A percentile compares a stretch with the other conserved stretches of the same genome.
phyloP scores from a whole-genome alignment of 345 rosid genomes.

The Xanthoceras sorbifolium region DNA sequence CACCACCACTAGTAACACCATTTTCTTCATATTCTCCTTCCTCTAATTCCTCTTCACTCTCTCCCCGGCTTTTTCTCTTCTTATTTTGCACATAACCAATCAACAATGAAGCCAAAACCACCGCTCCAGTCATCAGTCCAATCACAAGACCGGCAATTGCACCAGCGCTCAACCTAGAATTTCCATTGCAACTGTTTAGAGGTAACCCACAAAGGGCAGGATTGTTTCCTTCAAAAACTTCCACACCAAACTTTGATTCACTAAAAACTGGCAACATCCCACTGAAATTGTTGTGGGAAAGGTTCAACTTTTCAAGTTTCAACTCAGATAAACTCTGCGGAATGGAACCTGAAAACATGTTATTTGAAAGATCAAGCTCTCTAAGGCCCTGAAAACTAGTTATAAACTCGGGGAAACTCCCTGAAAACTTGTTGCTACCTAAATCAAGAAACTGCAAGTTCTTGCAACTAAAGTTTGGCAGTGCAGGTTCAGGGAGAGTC shows the following conservation, averaged over 20 bases:
- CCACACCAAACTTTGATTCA: constrained; percentile 61
- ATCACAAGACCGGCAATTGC: constrained; percentile 96
- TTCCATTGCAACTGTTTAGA: constrained; percentile 59
- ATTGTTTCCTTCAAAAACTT: constrained; percentile 76
- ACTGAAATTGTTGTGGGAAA: constrained; percentile 87
- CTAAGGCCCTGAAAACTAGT: constrained; percentile 60
- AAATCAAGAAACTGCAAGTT: constrained; percentile 76
- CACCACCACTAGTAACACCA: constrained; percentile 33
- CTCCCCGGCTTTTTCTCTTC: constrained; percentile 60
- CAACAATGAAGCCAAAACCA: constrained; percentile 77
- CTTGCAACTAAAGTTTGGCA: constrained; percentile 75
- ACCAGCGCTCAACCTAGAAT: constrained; percentile 72
- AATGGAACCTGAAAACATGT: constrained; percentile 66
- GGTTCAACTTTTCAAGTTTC: constrained; percentile 68
- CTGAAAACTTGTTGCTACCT: constrained; percentile 76
- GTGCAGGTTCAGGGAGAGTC: constrained; percentile 71
- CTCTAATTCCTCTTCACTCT: constrained; percentile 74
- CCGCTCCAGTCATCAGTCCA: constrained; percentile 87
- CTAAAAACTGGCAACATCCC: constrained; percentile 75
- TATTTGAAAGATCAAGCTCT: constrained; percentile 83
- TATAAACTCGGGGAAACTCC: constrained; percentile 74
- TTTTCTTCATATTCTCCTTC: constrained; percentile 70
- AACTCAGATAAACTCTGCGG: constrained; percentile 59
- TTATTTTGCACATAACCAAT: constrained; percentile 90
- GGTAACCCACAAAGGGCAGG: constrained; percentile 89